phyloP scores from a whole-genome alignment of 371 early-diverging fungal species.

The Encephalitozoon intestinalis region DNA sequence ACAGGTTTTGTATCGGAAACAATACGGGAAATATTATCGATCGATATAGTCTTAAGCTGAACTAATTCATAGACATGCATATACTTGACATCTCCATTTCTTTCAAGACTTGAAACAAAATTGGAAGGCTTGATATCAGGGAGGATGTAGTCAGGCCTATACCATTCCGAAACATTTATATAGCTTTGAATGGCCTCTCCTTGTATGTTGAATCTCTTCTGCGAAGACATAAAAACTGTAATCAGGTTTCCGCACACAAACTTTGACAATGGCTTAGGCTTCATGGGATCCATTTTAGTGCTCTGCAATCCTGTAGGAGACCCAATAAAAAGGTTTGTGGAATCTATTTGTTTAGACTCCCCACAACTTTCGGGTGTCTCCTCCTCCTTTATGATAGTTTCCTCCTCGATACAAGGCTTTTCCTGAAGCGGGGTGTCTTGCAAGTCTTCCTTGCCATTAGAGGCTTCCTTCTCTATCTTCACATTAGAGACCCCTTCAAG shows the following conservation, averaged over 20 bases:
- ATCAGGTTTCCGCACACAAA: background rate
- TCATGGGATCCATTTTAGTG: background rate
- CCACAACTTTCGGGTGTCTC: background rate
- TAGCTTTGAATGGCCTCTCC: background rate
- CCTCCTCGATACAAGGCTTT: background rate
- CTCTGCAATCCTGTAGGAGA: background rate
- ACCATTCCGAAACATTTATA: background rate
- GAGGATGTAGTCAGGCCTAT: background rate
- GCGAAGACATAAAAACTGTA: background rate
- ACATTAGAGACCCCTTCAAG: background rate
- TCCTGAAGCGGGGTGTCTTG: background rate
- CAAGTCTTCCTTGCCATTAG: background rate
- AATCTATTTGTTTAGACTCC: background rate
- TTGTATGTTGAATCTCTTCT: constrained; percentile 5
- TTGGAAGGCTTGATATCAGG: background rate
- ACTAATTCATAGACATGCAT: background rate
- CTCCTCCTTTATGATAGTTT: background rate
- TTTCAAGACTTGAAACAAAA: background rate
- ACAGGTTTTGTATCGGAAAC: background rate
- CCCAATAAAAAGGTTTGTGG: background rate
- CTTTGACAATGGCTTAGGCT: background rate
- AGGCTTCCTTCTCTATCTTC: background rate
- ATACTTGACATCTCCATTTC: background rate
- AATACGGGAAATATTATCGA: background rate
- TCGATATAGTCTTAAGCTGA: background rate